Conservation (phyloP, 768 basidiomycete species). For the Trametes gibbosa region DNA sequence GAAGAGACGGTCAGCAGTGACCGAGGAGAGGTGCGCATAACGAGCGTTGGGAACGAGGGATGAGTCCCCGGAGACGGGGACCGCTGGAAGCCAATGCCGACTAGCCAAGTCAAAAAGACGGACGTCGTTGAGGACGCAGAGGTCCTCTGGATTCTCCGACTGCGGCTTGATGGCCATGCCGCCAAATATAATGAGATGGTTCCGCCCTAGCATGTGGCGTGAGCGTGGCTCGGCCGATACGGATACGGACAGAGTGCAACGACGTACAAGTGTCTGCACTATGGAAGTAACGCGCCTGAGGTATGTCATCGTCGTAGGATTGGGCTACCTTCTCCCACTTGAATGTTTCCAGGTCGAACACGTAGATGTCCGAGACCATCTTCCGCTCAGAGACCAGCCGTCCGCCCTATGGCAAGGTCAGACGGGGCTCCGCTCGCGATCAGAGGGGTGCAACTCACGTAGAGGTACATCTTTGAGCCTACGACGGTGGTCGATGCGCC, state of each 20-base stretch:
- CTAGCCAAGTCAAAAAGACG: constrained; percentile 80
- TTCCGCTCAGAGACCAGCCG: constrained; percentile 80
- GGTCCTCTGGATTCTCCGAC: constrained; percentile 68
- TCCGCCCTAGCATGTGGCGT: constrained; percentile 58
- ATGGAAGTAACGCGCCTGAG: constrained; percentile 92
- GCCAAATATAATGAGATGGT: constrained; percentile 89
- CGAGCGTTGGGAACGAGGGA: constrained; percentile 73
- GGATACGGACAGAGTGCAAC: constrained; percentile 6
- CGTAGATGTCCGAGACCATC: constrained; percentile 89
- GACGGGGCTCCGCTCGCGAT: background rate
- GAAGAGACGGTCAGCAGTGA: constrained; percentile 80
- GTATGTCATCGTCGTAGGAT: constrained; percentile 64
- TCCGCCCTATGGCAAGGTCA: constrained; percentile 58
- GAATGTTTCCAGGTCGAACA: constrained; percentile 81
- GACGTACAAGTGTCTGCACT: constrained; percentile 78
- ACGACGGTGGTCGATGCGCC: constrained; percentile 91
- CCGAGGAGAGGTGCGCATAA: constrained; percentile 91
- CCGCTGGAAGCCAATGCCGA: constrained; percentile 65
- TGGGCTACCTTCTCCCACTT: constrained; percentile 72
- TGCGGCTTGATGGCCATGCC: constrained; percentile 87
- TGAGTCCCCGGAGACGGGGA: constrained; percentile 32
- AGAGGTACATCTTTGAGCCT: constrained; percentile 85
- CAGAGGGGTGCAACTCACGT: constrained; percentile 49
- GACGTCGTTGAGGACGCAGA: constrained; percentile 91
- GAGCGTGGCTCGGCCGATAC: constrained; percentile 14